phyloP scores from a whole-genome alignment of 208 protist species.

The Leishmania braziliensis region DNA sequence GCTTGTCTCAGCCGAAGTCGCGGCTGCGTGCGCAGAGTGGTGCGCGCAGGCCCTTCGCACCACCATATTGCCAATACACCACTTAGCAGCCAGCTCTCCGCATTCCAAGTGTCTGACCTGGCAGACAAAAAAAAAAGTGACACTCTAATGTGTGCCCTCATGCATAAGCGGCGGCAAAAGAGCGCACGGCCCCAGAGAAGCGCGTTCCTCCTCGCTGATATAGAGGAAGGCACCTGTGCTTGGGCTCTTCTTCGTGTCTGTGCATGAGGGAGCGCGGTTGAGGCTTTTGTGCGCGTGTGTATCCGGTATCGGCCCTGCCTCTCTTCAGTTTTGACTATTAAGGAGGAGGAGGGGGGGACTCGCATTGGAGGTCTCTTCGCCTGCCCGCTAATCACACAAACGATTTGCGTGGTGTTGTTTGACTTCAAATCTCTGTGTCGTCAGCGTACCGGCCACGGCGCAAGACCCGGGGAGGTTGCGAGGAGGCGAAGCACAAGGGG shows the following conservation, averaged over 20 bases:
- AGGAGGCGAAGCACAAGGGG: background rate
- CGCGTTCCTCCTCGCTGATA: background rate
- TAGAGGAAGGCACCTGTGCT: background rate
- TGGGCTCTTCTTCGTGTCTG: background rate
- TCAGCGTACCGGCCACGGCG: background rate
- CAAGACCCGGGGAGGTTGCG: background rate
- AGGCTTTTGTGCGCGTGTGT: background rate
- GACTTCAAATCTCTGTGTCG: background rate
- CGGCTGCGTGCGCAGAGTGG: constrained; percentile 39
- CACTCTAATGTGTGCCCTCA: background rate
- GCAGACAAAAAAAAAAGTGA: constrained; percentile 24
- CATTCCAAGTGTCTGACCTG: background rate
- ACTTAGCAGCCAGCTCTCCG: constrained; percentile 11
- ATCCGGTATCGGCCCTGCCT: background rate
- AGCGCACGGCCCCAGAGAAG: background rate
- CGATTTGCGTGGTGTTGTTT: background rate
- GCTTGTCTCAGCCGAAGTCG: constrained; percentile 34
- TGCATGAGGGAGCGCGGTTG: background rate
- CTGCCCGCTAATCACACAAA: too few species aligned
- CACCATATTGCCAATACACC: constrained; percentile 28
- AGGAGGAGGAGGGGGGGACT: background rate
- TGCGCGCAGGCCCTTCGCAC: constrained; percentile 31
- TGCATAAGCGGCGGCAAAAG: background rate
- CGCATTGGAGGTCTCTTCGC: background rate
- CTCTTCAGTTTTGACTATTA: background rate